A percentile compares a stretch with the other conserved stretches of the same genome.
Conservation (phyloP, 139 green algal genomes). For the Chlorella sp. region DNA sequence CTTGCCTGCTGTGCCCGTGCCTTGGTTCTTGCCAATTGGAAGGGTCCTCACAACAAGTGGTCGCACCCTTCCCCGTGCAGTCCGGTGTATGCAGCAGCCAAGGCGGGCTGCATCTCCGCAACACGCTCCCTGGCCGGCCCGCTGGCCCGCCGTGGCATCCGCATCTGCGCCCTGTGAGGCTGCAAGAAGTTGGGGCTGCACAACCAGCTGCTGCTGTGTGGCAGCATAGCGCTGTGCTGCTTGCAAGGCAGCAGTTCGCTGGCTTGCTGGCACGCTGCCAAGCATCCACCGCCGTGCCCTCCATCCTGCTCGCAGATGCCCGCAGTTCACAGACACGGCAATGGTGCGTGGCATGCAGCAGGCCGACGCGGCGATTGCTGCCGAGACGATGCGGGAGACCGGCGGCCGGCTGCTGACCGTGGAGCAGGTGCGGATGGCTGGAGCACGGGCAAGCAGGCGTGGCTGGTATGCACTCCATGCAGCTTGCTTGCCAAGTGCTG, state of each 20-base stretch:
- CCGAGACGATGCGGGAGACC: constrained; percentile 1
- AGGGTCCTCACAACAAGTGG: too few relatives aligned
- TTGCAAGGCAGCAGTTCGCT: not conserved
- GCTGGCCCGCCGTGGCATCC: constrained; percentile 57
- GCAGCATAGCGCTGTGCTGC: not conserved
- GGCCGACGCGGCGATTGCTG: not conserved
- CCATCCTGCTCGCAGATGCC: not conserved
- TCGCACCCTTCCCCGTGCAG: constrained; percentile 19
- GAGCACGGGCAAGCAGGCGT: too few relatives aligned
- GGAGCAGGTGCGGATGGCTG: constrained; percentile 1
- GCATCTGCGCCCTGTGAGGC: constrained; percentile 69
- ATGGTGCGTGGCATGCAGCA: constrained; percentile 54
- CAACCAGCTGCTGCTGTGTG: too few relatives aligned
- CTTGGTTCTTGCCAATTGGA: too few relatives aligned
- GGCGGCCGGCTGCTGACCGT: constrained; percentile 36
- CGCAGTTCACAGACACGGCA: constrained; percentile 75
- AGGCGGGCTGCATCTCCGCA: constrained; percentile 80
- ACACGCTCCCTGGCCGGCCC: constrained; percentile 54
- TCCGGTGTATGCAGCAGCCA: constrained; percentile 82
- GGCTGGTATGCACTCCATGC: too few relatives aligned
- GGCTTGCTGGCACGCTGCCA: not conserved
- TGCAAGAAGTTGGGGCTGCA: constrained; percentile 16
- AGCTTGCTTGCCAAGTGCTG: too few relatives aligned
- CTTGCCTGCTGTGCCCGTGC: too few relatives aligned
- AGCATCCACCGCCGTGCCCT: not conserved